Evolutionary conservation across 2,329 filamentous ascomycete species (phyloP).

Genomic region (Grosmannia huntii): DNA sequence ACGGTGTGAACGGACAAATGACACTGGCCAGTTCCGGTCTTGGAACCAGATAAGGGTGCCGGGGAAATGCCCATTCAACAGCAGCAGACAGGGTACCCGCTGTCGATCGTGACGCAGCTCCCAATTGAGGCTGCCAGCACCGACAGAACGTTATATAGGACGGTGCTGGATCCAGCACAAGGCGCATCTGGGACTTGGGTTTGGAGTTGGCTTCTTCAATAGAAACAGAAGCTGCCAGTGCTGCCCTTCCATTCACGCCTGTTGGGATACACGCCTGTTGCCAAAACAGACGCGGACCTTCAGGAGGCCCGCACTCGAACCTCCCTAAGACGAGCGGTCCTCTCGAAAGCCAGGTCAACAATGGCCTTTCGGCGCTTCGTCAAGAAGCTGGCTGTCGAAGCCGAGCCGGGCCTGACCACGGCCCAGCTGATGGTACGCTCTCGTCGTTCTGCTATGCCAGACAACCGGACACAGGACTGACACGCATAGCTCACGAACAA

Average conservation of each 20-base stretch:
- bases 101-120: background rate
- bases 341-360: too few species aligned
- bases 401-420: slow-evolving; percentile 63
- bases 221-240: background rate
- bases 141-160: background rate
- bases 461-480: background rate
- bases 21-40: background rate
- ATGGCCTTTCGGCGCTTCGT: slow-evolving; percentile 18
- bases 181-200: background rate
- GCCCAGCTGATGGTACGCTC: slow-evolving; percentile 61
- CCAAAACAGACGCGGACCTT: background rate
- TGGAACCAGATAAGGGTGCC: background rate
- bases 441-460: background rate
- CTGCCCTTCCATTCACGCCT: background rate
- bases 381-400: slow-evolving; percentile 56
- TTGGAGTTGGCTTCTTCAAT: background rate
- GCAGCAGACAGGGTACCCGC: background rate
- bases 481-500: slow-evolving; percentile 58
- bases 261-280: background rate
- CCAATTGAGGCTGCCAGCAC: background rate
- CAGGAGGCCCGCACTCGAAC: background rate
- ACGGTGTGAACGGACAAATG: background rate
- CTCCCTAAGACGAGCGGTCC: too few species aligned
- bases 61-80: background rate
- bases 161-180: background rate